Evolutionary conservation across 1,284 basidiomycete species (phyloP).

Genomic region (Heterobasidion occidentale): DNA sequence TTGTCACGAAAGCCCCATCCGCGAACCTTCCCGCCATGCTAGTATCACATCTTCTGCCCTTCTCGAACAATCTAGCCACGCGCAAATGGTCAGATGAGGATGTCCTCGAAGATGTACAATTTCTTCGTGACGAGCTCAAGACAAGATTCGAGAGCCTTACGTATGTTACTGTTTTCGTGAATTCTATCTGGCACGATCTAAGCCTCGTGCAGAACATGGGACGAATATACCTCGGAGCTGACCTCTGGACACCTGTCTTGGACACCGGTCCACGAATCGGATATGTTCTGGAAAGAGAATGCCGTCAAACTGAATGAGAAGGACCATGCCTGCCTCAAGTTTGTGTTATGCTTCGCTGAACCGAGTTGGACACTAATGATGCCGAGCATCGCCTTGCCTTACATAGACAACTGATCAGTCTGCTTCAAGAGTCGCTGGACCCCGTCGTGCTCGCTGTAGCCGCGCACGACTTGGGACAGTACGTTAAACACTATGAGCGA

Average conservation of each 20-base stretch:
- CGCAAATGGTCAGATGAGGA: constrained; percentile 96
- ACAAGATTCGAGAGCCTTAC: constrained; percentile 83
- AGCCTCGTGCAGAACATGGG: constrained; percentile 68
- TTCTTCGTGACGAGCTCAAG: constrained; percentile 77
- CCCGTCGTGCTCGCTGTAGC: constrained; percentile 81
- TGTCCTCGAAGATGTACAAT: constrained; percentile 86
- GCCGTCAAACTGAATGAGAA: constrained; percentile 77
- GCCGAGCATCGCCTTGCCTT: not conserved
- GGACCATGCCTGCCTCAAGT: constrained; percentile 80
- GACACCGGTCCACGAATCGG: constrained; percentile 93
- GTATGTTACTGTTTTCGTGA: constrained; percentile 35
- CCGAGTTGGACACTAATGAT: not conserved
- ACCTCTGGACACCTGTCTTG: constrained; percentile 87
- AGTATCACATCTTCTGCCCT: constrained; percentile 80
- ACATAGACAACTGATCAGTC: constrained; percentile 59
- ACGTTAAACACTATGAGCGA: constrained; percentile 83
- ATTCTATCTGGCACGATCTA: not conserved
- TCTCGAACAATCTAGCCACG: constrained; percentile 74
- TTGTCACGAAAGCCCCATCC: constrained; percentile 75
- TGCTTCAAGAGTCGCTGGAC: constrained; percentile 68
- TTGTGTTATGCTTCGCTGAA: constrained; percentile 13
- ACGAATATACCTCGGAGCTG: constrained; percentile 92
- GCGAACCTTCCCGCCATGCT: constrained; percentile 91
- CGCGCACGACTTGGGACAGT: constrained; percentile 88
- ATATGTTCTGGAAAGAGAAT: constrained; percentile 98